These are phyloP conservation scores for Podospora australis DNA, from an alignment of 495 filamentous ascomycete species.

Conservation along the genomic window DNA sequence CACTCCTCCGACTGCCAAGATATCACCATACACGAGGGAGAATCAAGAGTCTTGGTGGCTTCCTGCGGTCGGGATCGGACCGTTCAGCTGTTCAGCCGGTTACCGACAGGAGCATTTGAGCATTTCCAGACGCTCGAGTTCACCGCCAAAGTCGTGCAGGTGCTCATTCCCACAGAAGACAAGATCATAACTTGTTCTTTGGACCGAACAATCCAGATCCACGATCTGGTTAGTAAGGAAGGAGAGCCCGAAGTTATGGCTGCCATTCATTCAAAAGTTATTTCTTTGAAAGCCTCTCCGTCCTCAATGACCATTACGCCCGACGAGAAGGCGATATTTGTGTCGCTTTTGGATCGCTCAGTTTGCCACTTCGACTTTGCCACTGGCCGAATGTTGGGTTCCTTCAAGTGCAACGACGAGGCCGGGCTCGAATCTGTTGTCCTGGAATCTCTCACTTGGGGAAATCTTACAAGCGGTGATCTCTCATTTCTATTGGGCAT, in stretches of 20 bases:
- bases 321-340: constrained; percentile 55
- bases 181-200: constrained; percentile 79
- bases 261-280: constrained; percentile 65
- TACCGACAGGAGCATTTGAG: constrained; percentile 37
- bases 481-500: constrained; percentile 63
- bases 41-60: constrained; percentile 56
- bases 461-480: constrained; percentile 33
- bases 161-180: constrained; percentile 42
- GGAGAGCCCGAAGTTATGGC: constrained; percentile 62
- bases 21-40: constrained; percentile 58
- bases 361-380: constrained; percentile 68
- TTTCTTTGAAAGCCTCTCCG: constrained; percentile 80
- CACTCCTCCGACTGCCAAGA: constrained; percentile 83
- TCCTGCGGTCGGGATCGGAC: constrained; percentile 83
- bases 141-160: constrained; percentile 41
- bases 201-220: constrained; percentile 76
- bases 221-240: constrained; percentile 69
- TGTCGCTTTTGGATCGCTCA: constrained; percentile 79
- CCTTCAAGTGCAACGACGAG: constrained; percentile 76
- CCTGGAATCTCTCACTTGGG: constrained; percentile 65
- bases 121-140: constrained; percentile 48
- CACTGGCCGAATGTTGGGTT: constrained; percentile 60
- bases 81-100: constrained; percentile 73
- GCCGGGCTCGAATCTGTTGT: constrained; percentile 75
- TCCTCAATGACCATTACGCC: constrained; percentile 68